Percentiles rank a stretch among this genome's conserved stretches.
Evolutionary conservation across 2,329 filamentous ascomycete genomes (phyloP).

Genomic region (Cryphonectria japonica): DNA sequence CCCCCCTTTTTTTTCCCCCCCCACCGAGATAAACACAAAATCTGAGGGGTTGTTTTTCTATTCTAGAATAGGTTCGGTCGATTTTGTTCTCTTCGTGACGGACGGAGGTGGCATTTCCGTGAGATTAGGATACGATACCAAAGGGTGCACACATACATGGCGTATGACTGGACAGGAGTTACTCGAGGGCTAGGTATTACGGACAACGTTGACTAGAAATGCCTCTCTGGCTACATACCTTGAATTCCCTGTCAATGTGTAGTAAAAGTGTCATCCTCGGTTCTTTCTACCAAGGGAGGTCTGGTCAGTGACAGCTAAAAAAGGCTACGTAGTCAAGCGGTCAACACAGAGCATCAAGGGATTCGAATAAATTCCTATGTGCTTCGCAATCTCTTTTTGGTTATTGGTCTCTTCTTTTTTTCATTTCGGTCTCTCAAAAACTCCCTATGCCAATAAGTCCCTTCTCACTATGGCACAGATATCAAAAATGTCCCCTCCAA

Average conservation of each 20-base stretch:
- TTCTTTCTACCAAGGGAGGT: background rate
- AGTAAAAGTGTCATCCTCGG: background rate
- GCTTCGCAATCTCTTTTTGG: background rate
- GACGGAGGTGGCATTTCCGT: background rate
- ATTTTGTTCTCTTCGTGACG: background rate
- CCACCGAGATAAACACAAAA: too few species aligned
- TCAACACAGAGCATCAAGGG: background rate
- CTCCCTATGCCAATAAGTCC: conserved; percentile 15
- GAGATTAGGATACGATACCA: background rate
- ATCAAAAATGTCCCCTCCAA: background rate
- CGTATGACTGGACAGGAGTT: background rate
- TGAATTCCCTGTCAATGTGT: background rate
- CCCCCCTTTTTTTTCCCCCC: background rate
- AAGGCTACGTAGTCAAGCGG: background rate
- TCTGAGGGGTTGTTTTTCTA: background rate
- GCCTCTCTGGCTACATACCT: background rate
- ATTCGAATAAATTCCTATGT: background rate
- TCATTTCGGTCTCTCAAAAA: conserved; percentile 12
- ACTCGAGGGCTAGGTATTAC: background rate
- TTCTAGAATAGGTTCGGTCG: background rate
- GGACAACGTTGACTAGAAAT: background rate
- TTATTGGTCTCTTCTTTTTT: background rate
- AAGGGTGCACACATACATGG: background rate
- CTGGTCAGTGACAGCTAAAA: background rate
- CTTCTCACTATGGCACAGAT: background rate